Base-by-base conservation (phyloP, 257 asterid species). In the Thymus quinquecostatus region DNA sequence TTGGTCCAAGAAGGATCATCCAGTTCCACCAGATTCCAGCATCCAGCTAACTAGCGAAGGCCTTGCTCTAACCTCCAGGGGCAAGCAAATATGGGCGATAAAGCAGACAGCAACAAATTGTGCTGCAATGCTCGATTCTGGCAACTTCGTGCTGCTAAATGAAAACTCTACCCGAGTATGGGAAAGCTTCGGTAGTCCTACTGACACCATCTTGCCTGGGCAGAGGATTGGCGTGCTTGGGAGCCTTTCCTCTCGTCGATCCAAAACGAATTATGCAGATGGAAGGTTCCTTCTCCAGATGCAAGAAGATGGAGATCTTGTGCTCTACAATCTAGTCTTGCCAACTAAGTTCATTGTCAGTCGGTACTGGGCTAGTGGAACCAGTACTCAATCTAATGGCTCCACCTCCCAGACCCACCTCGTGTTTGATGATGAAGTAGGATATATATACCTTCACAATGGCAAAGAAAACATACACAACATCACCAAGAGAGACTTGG, bases 131-230 rank as follows among this genome's bases (percentile, higher is more conserved):
- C 66, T 75, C 30, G 76, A 82, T 44, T 78, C 87, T 0, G 87
- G 87, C 27, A 85, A 85, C 66, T 82, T 85, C 11, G 78, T 85
- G 9, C 73, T 82, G 2, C 56, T 21, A 6, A 54, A 50, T 13
- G 71, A 27, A 6, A 10, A 71, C 14, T 71, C 77, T 3, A 71
- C 38, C 1, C 40, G 54, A 27, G 14, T 65, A 27, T 84, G 86
- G 88, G 63, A 79, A 21, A 81, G 81, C 50, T 84, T 84, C 51
- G 48, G 63, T 0, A 5, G 44, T 1, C 82, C 82, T 1, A 73
- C 75, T 0, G 88, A 86, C 34, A 83, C 91, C 27, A 77, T 83
- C 36, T 50, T 81, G 77, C 90, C 90, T 6, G 66, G 68, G 12
- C 86, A 83, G 70, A 71, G 28, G 27, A n/a, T 83, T 0, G 6